Conservation (phyloP, 805 yeast species). For the Candida berthetii region DNA sequence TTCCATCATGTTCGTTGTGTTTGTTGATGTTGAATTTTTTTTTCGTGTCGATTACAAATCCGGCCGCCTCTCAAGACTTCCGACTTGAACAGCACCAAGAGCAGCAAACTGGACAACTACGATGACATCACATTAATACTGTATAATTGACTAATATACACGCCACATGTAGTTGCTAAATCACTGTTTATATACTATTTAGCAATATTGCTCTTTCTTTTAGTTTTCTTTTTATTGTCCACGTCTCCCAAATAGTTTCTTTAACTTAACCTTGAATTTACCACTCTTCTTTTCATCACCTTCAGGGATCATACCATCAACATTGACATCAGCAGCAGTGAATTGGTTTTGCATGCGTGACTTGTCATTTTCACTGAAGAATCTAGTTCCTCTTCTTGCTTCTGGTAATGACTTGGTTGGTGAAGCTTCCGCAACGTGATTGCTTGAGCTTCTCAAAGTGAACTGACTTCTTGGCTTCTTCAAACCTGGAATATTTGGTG, state of each 20-base stretch:
- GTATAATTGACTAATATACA: too few species aligned
- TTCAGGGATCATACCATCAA: neutral
- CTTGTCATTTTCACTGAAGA: conserved; percentile 20
- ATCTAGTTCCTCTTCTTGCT: conserved; percentile 16
- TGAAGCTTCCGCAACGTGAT: conserved; percentile 9
- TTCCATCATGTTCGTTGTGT: neutral
- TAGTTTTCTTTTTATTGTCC: neutral
- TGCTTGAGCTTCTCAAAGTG: conserved; percentile 23
- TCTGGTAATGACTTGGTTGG: conserved; percentile 22
- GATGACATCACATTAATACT: too few species aligned
- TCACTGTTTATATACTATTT: too few species aligned
- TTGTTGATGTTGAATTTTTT: neutral
- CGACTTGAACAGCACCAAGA: too few species aligned
- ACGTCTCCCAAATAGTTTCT: conserved; percentile 32
- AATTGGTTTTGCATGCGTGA: conserved; percentile 5
- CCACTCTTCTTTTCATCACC: conserved; percentile 21
- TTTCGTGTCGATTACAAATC: neutral
- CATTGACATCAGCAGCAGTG: conserved; percentile 2
- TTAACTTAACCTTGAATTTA: conserved; percentile 29
- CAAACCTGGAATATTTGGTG: conserved; percentile 11
- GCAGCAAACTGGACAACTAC: too few species aligned
- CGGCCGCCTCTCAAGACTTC: too few species aligned
- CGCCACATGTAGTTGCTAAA: too few species aligned
- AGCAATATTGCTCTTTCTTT: neutral
- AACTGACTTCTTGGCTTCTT: conserved; percentile 18